Percentiles rank a stretch among this genome's conserved stretches.
phyloP scores from a whole-genome alignment of 106 monocot genomes.

The Acanthochlamys bracteata region DNA sequence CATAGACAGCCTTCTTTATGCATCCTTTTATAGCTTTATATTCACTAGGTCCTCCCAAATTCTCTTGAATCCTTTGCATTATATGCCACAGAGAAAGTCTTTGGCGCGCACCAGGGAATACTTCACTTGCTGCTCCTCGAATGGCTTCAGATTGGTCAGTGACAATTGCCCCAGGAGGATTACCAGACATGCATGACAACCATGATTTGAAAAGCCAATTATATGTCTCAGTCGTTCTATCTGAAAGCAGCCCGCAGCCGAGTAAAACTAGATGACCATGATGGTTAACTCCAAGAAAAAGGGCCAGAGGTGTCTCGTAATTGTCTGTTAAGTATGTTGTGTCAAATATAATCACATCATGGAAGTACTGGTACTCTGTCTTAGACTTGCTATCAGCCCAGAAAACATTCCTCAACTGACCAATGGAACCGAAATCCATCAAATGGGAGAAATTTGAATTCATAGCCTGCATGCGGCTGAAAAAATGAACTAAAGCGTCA shows the following conservation, averaged over 20 bases:
- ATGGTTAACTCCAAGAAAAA: constrained; percentile 35
- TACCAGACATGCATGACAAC: constrained; percentile 30
- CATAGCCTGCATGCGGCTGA: constrained; percentile 24
- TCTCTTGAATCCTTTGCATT: constrained; percentile 29
- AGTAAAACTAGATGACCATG: constrained; percentile 40
- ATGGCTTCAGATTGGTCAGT: constrained; percentile 32
- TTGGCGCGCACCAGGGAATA: constrained; percentile 24
- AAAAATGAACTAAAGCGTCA: constrained; percentile 30
- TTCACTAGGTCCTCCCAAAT: constrained; percentile 28
- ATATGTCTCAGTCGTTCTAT: constrained; percentile 16
- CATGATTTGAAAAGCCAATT: constrained; percentile 33
- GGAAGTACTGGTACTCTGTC: constrained; percentile 30
- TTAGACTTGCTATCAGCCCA: constrained; percentile 41
- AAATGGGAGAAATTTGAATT: constrained; percentile 39
- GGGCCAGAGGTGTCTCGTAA: constrained; percentile 34
- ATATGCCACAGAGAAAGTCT: constrained; percentile 27
- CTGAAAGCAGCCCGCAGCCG: constrained; percentile 36
- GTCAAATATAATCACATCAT: constrained; percentile 36
- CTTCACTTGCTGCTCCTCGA: constrained; percentile 32
- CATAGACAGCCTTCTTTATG: constrained; percentile 28
- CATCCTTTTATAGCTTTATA: constrained; percentile 28
- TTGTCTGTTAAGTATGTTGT: constrained; percentile 22
- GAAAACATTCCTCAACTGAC: constrained; percentile 32
- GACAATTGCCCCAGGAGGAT: constrained; percentile 28
- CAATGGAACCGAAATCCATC: constrained; percentile 33